These are phyloP conservation scores for Xylariaceae sp. DNA, from an alignment of 2,329 filamentous ascomycete species.

Conservation along the genomic window DNA sequence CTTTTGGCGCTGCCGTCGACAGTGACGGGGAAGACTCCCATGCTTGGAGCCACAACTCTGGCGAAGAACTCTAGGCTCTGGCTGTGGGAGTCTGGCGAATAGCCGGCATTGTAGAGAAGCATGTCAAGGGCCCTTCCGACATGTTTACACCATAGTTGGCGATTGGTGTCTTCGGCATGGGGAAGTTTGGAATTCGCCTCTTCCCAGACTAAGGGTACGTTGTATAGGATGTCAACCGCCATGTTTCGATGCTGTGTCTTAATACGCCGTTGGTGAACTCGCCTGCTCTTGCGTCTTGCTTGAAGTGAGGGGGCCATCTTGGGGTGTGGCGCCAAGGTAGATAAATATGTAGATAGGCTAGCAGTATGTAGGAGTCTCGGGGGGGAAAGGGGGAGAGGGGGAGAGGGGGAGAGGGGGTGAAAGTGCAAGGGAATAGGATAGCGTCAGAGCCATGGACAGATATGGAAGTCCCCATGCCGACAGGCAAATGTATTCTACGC, in stretches of 20 bases:
- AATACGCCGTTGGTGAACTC: background rate
- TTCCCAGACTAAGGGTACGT: conserved; percentile 1
- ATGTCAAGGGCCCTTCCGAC: conserved; percentile 4
- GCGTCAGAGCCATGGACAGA: no score
- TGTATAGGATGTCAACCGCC: background rate
- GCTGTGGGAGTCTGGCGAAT: conserved; percentile 4
- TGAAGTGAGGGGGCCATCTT: background rate
- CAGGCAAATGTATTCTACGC: no score
- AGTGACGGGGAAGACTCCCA: conserved; percentile 4
- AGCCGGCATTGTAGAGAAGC: conserved; percentile 5
- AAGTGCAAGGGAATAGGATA: no score
- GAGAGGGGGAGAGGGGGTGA: background rate
- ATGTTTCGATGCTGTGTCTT: background rate
- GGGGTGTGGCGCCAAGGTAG: background rate
- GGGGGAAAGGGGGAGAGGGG: background rate
- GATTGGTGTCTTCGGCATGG: background rate
- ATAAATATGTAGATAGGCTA: background rate
- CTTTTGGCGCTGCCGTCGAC: background rate
- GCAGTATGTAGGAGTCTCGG: background rate
- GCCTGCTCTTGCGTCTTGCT: background rate
- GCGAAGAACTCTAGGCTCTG: conserved; percentile 5
- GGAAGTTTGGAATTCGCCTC: background rate
- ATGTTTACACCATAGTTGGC: conserved; percentile 3
- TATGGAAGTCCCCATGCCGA: no score
- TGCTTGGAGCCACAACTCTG: background rate